Base-by-base conservation (phyloP, 345 rosid species). In the Eucalyptus cloeziana region DNA sequence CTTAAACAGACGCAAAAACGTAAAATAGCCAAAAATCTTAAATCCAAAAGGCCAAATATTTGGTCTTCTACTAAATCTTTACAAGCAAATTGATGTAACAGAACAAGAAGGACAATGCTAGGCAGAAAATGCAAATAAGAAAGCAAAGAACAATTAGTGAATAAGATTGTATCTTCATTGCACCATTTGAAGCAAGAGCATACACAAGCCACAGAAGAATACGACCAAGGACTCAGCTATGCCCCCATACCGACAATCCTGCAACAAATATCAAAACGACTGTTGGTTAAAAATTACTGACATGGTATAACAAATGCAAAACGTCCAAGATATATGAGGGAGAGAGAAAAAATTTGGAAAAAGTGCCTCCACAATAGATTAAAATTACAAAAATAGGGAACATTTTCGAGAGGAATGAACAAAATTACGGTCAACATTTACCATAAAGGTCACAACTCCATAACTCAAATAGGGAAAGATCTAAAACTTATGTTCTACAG, bases 201-300 rank as follows among this genome's bases (percentile, higher is more conserved):
- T 98, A 92, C 99, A 98, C 88, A 93, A 85, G 67, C 99, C 98
- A 92, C 99, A 98, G 90, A 97, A 93, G 40, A 97, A 91, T 89
- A 97, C 99, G 86, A 97, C 52, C 47, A 98, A 89, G 49, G 99
- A 93, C 88, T 96, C 96, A 4, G 95, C 96, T 86, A 98, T 94
- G 91, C 99, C 86, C 94, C 99, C 98, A 98, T 98, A 87, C 99
- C 99, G 91, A 98, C 97, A 94, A 98, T 97, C 99, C 99, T 98
- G 95, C 89, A 93, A 31, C 47, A 62, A 49, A 9, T 64, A 56
- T 69, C 31, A 27, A 71, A 71, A 62, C 86, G n/a, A 85, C 86
- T 17, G 17, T 64, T 64, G n/a, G 37, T 30, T 30, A 45, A 62
- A 62, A 62, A 62, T 30, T 30, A 30, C 71, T 49, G 49, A 3